These are phyloP conservation scores for Dactylella cylindrospora DNA, from an alignment of 2,329 filamentous ascomycete genomes.

Conservation along the genomic window DNA sequence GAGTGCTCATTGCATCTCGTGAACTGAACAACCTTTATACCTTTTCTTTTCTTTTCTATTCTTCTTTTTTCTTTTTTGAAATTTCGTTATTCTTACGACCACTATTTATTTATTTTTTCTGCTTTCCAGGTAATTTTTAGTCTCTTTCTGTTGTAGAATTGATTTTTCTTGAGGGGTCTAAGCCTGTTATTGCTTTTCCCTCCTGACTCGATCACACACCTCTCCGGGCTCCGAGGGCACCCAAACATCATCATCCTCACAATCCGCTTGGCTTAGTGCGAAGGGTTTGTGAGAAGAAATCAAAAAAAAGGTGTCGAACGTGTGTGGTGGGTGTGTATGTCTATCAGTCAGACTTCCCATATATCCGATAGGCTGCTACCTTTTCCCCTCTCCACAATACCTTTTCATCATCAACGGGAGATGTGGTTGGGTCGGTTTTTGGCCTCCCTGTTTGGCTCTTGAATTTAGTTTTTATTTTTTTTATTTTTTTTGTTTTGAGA, in stretches of 20 bases:
- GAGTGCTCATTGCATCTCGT: slow-evolving; percentile 44
- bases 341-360: background rate
- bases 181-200: slow-evolving; percentile 28
- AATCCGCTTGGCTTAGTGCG: slow-evolving; percentile 1
- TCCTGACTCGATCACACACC: slow-evolving; percentile 42
- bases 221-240: slow-evolving; percentile 2
- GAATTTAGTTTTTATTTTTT: background rate
- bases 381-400: no score
- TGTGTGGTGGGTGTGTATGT: background rate
- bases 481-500: background rate
- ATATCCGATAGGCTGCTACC: no score
- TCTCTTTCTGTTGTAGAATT: background rate
- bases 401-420: no score
- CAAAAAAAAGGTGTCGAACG: background rate
- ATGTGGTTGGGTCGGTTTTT: no score
- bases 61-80: slow-evolving; percentile 11
- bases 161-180: background rate
- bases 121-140: slow-evolving; percentile 19
- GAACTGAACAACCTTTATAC: slow-evolving; percentile 21
- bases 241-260: background rate
- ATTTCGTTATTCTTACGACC: slow-evolving; percentile 2
- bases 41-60: slow-evolving; percentile 37
- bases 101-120: slow-evolving; percentile 19
- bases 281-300: background rate
- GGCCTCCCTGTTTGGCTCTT: no score